These are phyloP conservation scores for Aspergillus carbonarius DNA, from an alignment of 2,329 filamentous ascomycete species.

Conservation along the genomic window DNA sequence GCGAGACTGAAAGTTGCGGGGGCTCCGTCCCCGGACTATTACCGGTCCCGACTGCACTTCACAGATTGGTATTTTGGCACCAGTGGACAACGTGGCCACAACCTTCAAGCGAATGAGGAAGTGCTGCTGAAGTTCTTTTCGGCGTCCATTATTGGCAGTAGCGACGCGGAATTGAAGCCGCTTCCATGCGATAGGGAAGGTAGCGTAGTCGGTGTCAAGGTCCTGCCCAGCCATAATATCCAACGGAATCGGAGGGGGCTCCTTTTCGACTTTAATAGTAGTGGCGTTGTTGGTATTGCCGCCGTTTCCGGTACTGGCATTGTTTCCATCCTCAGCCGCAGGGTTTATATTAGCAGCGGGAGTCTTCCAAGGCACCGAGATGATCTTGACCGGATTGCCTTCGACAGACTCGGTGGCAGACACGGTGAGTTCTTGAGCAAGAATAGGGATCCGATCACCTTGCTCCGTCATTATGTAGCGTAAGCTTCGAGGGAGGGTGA, in stretches of 20 bases:
- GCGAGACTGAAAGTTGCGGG: slow-evolving; percentile 88
- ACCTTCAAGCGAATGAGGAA: slow-evolving; percentile 89
- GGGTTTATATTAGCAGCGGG: slow-evolving; percentile 69
- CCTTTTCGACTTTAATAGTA: slow-evolving; percentile 70
- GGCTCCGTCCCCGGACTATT: slow-evolving; percentile 89
- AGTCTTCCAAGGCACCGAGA: slow-evolving; percentile 97
- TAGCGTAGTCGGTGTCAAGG: slow-evolving; percentile 77
- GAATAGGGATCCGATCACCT: slow-evolving; percentile 79
- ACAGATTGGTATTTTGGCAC: slow-evolving; percentile 75
- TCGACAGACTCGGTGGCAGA: slow-evolving; percentile 95
- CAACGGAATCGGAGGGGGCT: slow-evolving; percentile 78
- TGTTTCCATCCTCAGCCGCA: slow-evolving; percentile 34
- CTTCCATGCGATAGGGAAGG: slow-evolving; percentile 92
- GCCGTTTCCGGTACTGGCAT: slow-evolving; percentile 26
- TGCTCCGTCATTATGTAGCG: slow-evolving; percentile 80
- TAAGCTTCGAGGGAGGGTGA: slow-evolving; percentile 75
- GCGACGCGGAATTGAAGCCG: slow-evolving; percentile 90
- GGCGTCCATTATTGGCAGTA: slow-evolving; percentile 90
- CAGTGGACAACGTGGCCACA: slow-evolving; percentile 77
- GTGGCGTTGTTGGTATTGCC: slow-evolving; percentile 9
- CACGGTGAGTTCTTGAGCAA: slow-evolving; percentile 79
- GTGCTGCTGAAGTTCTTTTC: slow-evolving; percentile 94
- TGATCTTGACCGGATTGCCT: slow-evolving; percentile 85
- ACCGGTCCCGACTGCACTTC: slow-evolving; percentile 87
- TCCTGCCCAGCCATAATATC: slow-evolving; percentile 66